Percentiles rank a stretch among this genome's conserved stretches.
These are phyloP conservation scores for Komagataea norvegica DNA, from an alignment of 1,139 yeast genomes.

Conservation along the genomic window DNA sequence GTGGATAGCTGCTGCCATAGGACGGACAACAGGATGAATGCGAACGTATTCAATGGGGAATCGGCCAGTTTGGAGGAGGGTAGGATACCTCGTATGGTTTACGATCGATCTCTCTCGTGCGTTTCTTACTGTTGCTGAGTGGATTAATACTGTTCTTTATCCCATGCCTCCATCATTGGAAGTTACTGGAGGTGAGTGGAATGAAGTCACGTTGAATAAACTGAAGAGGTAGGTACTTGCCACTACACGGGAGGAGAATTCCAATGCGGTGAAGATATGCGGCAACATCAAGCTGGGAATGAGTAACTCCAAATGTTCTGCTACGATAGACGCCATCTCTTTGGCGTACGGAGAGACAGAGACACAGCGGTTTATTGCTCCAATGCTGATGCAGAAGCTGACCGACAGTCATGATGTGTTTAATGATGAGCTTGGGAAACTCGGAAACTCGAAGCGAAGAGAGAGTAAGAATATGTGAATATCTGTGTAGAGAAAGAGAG, in stretches of 20 bases:
- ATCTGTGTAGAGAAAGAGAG: too few species aligned
- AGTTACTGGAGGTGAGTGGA: neutral
- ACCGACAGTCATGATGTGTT: neutral
- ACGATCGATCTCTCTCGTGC: neutral
- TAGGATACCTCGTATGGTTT: neutral
- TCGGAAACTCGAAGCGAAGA: neutral
- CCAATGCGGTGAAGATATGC: neutral
- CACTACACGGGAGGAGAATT: neutral
- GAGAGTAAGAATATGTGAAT: too few species aligned
- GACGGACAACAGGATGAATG: too few species aligned
- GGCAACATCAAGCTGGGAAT: neutral
- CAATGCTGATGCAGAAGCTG: neutral
- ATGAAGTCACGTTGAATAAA: neutral
- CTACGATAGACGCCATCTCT: neutral
- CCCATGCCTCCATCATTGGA: neutral
- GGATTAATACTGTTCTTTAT: neutral
- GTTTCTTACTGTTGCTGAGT: neutral
- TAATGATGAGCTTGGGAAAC: too few species aligned
- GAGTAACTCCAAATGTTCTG: neutral
- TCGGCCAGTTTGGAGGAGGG: neutral
- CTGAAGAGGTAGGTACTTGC: neutral
- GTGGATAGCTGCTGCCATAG: too few species aligned
- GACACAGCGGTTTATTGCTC: neutral
- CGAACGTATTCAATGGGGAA: too few species aligned
- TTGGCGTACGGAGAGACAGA: neutral